Conservation (phyloP, 1,284 basidiomycete species). For the Cutaneotrichosporon sp. region DNA sequence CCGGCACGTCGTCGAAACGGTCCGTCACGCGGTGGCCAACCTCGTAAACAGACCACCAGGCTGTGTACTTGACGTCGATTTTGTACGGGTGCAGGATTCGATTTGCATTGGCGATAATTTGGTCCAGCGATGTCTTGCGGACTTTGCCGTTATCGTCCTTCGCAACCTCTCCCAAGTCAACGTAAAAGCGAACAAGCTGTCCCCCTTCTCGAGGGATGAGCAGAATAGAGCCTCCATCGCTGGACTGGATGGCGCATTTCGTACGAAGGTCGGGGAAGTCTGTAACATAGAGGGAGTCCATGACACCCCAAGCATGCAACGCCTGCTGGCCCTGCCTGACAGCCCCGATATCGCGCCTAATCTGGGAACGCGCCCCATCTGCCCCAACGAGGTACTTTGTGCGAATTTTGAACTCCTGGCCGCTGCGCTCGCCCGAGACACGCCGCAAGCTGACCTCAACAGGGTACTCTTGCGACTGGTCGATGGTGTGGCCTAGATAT, state of each 20-base stretch:
- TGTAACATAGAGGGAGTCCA: conserved; percentile 28
- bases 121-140: conserved; percentile 49
- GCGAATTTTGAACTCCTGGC: conserved; percentile 8
- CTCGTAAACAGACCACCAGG: conserved; percentile 40
- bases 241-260: conserved; percentile 33
- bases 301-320: conserved; percentile 39
- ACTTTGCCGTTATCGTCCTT: conserved; percentile 11
- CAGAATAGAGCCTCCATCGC: conserved; percentile 31
- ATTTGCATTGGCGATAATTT: conserved; percentile 59
- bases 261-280: conserved; percentile 24
- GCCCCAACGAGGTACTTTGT: conserved; percentile 26
- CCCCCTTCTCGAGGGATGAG: conserved; percentile 36
- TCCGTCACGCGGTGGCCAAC: conserved; percentile 51
- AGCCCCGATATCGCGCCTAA: conserved; percentile 26
- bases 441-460: conserved; percentile 23
- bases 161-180: conserved; percentile 14
- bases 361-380: conserved; percentile 23
- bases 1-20: conserved; percentile 11
- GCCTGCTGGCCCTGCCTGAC: conserved; percentile 37
- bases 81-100: conserved; percentile 64
- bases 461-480: conserved; percentile 23
- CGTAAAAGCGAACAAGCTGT: conserved; percentile 24
- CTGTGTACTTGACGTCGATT: conserved; percentile 50
- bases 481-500: conserved; percentile 8
- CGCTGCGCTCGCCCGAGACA: conserved; percentile 13